Evolutionary conservation across 306 rosid genomes (phyloP), one percentile per base, ranked within the genome.

Genomic region (Sicyos edulis): DNA sequence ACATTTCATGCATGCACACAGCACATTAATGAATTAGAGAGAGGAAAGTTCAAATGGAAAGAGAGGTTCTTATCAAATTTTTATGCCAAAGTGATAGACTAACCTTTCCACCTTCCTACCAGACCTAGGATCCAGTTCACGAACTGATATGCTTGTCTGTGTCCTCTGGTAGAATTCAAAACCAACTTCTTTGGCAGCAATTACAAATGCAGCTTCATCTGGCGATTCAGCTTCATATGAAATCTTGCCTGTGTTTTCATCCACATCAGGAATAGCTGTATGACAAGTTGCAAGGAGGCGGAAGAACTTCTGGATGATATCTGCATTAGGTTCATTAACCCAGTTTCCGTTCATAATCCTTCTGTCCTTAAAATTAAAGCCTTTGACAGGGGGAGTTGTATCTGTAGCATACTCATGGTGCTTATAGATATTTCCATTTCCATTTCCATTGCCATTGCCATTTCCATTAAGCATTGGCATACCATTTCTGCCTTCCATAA

Each of bases 121-220:
- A 68, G 96, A 86, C 42, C 21, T 76, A 26, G 82, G 89, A 81
- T 95, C 92, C 72, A 86, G 77, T 85, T 91, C 99, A 62, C 76
- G 80, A 58, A 91, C 54, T 1, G 95, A 91, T 78, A 95, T 66
- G 83, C 85, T 91, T 17, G 88, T 91, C 80, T 95, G 99, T 24
- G 99, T 91, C 80, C 99, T 86, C 78, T 82, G 85, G 77, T 72
- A 89, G 85, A 91, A 89, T 80, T 87, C 95, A 71, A 95, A 95
- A 71, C 99, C 97, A 80, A 95, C 63, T 80, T 95, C 99, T 85
- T 89, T 85, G 4, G 97, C 97, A 59, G 99, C 96, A 81, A 95
- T 89, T 71, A 95, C 97, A 85, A 95, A 95, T 73, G 99, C 97
- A 54, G 97, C 86, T 85, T 95, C 99, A 80, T 95, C 99, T 2